A percentile compares a stretch with the other conserved stretches of the same genome.
These are phyloP conservation scores for Stramenopiles sp. DNA, from an alignment of 352 stramenopile genomes.

Conservation along the genomic window DNA sequence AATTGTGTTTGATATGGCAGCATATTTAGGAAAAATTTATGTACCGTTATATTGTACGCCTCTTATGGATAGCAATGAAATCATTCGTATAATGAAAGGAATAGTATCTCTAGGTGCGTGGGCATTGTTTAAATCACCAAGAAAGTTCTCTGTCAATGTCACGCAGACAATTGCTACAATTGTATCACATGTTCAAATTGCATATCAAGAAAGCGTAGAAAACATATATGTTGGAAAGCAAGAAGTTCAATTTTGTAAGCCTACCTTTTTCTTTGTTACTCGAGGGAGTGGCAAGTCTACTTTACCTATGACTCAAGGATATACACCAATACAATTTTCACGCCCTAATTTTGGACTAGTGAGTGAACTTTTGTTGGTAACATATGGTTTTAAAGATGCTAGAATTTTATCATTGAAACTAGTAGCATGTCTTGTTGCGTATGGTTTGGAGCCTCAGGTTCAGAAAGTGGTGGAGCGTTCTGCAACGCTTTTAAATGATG, in stretches of 20 bases:
- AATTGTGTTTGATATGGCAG: not conserved
- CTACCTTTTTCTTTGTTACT: not conserved
- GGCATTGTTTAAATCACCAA: not conserved
- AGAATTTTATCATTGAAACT: not conserved
- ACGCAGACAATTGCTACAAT: not conserved
- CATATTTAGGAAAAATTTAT: not conserved
- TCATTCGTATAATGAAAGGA: not conserved
- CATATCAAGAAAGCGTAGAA: not conserved
- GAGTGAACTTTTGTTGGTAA: not conserved
- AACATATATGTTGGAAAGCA: not conserved
- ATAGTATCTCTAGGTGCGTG: not conserved
- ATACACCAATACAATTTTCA: not conserved
- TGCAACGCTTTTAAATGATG: not conserved
- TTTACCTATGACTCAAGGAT: not conserved
- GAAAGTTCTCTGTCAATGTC: not conserved
- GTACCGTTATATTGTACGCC: not conserved
- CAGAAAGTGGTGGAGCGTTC: not conserved
- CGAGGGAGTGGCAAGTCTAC: not conserved
- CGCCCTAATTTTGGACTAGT: not conserved
- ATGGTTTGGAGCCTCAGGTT: not conserved
- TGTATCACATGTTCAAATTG: not conserved
- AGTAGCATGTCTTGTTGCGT: not conserved
- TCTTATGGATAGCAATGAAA: not conserved
- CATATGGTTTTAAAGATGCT: not conserved
- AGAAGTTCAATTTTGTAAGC: not conserved